Base-by-base conservation (phyloP, 768 basidiomycete genomes). In the Suillus spraguei region DNA sequence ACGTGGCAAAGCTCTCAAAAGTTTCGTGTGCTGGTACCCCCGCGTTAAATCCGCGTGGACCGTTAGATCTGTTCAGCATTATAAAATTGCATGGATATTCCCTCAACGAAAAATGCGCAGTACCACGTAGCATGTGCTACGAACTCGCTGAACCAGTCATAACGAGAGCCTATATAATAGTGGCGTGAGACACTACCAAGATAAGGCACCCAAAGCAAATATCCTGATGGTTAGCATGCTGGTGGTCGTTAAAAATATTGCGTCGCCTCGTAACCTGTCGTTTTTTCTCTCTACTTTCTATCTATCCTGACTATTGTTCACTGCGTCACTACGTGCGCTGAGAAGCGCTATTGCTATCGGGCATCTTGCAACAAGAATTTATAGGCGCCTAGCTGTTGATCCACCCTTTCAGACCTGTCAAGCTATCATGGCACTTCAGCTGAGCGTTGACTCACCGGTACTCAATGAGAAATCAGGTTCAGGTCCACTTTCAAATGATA, bases 391-490 rank as follows among this genome's bases (percentile, higher is more conserved):
- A 53, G 17, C 1, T 32, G 28, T 14, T 24, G 13, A 49, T 49
- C 28, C 28, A 28, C 14, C 22, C 16, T 24, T 28, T 28, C 63
- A 65, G 63, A 62, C 69, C 65, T 63, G 64, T 63, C 63, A 66
- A 66, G 65, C 67, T 65, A 24, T 14, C 41, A 47, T 39, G 54
- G 46, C 66, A 6, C 59, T 52, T 32, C 60, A 50, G 8, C 32
- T 35, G 44, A 63, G 39, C 47, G 17, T 28, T 17, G 53, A 63
- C 20, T 24, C 35, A 60, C 28, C 56, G 2, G 75, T 75, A 67
- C 60, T 64, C 1, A 65, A 68, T 62, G 70, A 76, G 53, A 75
- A 77, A 66, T 17, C 38, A 28, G 46, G 24, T 35, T 16, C 67
- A 9, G 35, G 64, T 13, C 41, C 59, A 3, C 44, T 61, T 8